Percentiles rank a stretch among this genome's conserved stretches.
These are phyloP conservation scores for Trametes meyenii DNA, from an alignment of 768 basidiomycete species.

Conservation along the genomic window DNA sequence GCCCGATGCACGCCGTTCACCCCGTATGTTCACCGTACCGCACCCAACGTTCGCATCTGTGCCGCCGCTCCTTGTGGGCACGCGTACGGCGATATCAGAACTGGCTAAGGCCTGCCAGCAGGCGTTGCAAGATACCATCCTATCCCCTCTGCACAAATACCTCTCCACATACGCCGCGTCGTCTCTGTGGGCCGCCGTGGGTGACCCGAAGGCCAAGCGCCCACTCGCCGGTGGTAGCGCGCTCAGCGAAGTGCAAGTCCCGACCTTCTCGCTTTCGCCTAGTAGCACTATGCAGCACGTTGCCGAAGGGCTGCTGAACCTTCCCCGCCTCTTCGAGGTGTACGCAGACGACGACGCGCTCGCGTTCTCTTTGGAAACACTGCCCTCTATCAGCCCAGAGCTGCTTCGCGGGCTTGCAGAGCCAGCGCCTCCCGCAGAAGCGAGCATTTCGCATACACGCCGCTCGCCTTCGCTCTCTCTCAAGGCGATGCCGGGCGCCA, in stretches of 20 bases:
- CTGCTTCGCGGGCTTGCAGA: conserved; percentile 51
- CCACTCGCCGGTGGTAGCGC: conserved; percentile 45
- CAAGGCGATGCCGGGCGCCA: conserved; percentile 29
- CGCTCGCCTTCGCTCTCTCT: conserved; percentile 41
- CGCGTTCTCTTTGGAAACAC: conserved; percentile 81
- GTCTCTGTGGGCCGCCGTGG: conserved; percentile 62
- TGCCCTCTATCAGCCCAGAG: conserved; percentile 70
- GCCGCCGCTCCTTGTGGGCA: conserved; percentile 52
- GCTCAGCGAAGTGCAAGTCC: conserved; percentile 63
- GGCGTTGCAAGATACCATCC: conserved; percentile 79
- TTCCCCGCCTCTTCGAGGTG: conserved; percentile 91
- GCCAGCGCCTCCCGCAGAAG: conserved; percentile 30
- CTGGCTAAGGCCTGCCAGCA: conserved; percentile 78
- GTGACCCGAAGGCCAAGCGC: conserved; percentile 50
- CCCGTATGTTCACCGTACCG: conserved; percentile 20
- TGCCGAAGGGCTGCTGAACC: conserved; percentile 91
- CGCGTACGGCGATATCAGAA: conserved; percentile 55
- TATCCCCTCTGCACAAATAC: conserved; percentile 78
- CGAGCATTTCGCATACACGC: conserved; percentile 25
- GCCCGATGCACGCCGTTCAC: conserved; percentile 35
- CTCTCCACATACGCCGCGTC: conserved; percentile 71
- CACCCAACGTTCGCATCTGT: conserved; percentile 4
- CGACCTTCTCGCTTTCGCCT: conserved; percentile 91
- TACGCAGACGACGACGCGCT: conserved; percentile 92
- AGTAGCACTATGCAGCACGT: conserved; percentile 87